Evolutionary conservation across 371 early-diverging fungal species (phyloP), one percentile per base, ranked within the genome.

Genomic region (Mycotypha africana): DNA sequence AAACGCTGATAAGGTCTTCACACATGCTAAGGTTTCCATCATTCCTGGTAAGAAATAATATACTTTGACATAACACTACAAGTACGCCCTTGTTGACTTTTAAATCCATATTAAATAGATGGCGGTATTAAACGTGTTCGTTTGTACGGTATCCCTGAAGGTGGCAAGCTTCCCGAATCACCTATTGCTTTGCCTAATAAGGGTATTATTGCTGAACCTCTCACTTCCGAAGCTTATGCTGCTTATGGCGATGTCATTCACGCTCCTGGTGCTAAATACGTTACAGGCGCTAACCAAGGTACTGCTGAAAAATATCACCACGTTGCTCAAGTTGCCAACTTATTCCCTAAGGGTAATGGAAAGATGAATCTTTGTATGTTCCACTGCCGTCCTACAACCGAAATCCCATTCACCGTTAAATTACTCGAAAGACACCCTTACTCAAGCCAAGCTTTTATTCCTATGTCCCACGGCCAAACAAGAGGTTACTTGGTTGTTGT

Each of bases 371-470:
- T 90, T 60, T 86, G 88, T 49, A 71, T 89, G 37, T 87, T 85
- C 56, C 83, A 76, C 41, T 83, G 79, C 24, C 60, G 63, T 35
- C 85, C 85, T 36, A 38, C 72, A 37, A 28, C 28, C 9, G 52
- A 68, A 26, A 51, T 65, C 20, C 78, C 62, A 11, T 81, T 91
- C 60, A 62, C 56, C 19, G 78, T 88, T 51, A 79, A 79, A 56
- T 58, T 93, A 17, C 76, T 93, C 38, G 94, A 93, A 63, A 78
- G 92, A 16, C 94, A 93, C 51, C 75, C 84, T 38, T 86, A 82
- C 67, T 89, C 90, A 10, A 82, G 86, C n/a, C 94, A 93, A 58
- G 75, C 83, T 41, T 93, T 93, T 59, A 74, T 91, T 47, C 93
- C 93, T 12, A 85, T 93, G 82, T 76, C 80, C 2, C 65, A 70